phyloP scores from a whole-genome alignment of 225 moss, liverwort and hornwort genomes.

The Ulota crispa region DNA sequence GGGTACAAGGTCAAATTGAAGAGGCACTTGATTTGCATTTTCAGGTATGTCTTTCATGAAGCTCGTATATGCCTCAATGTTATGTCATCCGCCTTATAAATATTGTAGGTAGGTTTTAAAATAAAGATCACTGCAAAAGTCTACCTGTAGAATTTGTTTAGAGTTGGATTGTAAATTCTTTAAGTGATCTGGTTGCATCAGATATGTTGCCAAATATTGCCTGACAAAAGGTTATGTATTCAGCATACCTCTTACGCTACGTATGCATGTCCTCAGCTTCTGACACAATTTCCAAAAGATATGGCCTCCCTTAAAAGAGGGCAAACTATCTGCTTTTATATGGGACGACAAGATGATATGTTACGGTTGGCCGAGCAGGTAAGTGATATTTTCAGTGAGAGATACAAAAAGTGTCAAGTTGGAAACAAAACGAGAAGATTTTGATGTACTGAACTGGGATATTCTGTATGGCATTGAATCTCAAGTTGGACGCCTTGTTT shows the following conservation, averaged over 20 bases:
- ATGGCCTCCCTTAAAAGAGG: slow-evolving; percentile 65
- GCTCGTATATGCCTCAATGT: not conserved
- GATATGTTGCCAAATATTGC: not conserved
- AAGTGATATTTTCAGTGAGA: not conserved
- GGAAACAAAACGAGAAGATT: not conserved
- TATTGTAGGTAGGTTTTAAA: not conserved
- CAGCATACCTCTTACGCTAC: slow-evolving; percentile 7
- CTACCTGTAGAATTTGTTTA: not conserved
- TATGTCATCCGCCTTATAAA: not conserved
- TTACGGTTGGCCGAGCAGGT: slow-evolving; percentile 58
- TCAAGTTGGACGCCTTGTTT: not conserved
- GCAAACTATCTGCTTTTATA: slow-evolving; percentile 71
- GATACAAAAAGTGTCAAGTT: not conserved
- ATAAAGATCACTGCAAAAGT: not conserved
- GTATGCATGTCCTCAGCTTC: slow-evolving; percentile 49
- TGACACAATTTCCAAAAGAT: slow-evolving; percentile 69
- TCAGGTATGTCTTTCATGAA: slow-evolving; percentile 41
- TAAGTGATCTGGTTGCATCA: not conserved
- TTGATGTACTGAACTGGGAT: not conserved
- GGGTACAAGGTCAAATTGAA: slow-evolving; percentile 48
- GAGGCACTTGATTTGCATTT: slow-evolving; percentile 57
- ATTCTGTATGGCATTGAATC: not conserved
- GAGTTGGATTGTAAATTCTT: not conserved
- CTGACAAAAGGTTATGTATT: not conserved
- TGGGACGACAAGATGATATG: slow-evolving; percentile 71